These are phyloP conservation scores for Pythium guiyangense DNA, from an alignment of 352 stramenopile species.

Conservation along the genomic window DNA sequence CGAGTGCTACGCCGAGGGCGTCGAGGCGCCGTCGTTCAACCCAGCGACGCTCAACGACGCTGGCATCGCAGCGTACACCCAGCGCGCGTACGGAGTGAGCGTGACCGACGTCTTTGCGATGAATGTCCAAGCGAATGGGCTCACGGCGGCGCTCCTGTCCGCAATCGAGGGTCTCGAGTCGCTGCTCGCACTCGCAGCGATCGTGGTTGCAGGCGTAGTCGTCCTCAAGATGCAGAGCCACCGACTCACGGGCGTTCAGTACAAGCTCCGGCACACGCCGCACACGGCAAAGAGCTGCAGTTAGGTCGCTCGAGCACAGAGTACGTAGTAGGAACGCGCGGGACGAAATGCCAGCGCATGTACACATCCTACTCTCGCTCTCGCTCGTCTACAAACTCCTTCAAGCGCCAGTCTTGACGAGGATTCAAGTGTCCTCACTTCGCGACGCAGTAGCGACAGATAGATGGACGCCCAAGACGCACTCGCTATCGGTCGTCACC, in stretches of 20 bases:
- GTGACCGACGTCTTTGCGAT: slow-evolving; percentile 44
- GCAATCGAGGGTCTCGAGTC: slow-evolving; percentile 30
- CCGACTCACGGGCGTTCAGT: slow-evolving; percentile 12
- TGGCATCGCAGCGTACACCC: slow-evolving; percentile 47
- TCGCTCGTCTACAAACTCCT: too few relatives aligned
- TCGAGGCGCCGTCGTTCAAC: slow-evolving; percentile 42
- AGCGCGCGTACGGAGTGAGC: slow-evolving; percentile 41
- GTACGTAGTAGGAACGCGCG: neutral
- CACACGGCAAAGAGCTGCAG: neutral
- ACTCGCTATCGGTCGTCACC: too few relatives aligned
- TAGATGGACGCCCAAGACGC: too few relatives aligned
- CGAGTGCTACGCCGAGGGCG: slow-evolving; percentile 52
- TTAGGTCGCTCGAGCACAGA: neutral
- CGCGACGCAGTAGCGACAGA: too few relatives aligned
- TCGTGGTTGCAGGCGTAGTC: slow-evolving; percentile 12
- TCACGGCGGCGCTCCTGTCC: slow-evolving; percentile 27
- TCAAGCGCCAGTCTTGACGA: too few relatives aligned
- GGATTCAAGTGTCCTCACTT: too few relatives aligned
- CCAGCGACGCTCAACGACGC: slow-evolving; percentile 36
- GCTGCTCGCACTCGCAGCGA: neutral
- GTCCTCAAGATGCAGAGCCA: slow-evolving; percentile 20
- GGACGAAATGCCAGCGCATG: neutral
- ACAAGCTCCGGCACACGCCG: slow-evolving; percentile 7
- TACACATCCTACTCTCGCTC: neutral
- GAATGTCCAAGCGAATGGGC: slow-evolving; percentile 37